Base-by-base conservation (phyloP, 75 land plant species). In the Selaginella moellendorffii region DNA sequence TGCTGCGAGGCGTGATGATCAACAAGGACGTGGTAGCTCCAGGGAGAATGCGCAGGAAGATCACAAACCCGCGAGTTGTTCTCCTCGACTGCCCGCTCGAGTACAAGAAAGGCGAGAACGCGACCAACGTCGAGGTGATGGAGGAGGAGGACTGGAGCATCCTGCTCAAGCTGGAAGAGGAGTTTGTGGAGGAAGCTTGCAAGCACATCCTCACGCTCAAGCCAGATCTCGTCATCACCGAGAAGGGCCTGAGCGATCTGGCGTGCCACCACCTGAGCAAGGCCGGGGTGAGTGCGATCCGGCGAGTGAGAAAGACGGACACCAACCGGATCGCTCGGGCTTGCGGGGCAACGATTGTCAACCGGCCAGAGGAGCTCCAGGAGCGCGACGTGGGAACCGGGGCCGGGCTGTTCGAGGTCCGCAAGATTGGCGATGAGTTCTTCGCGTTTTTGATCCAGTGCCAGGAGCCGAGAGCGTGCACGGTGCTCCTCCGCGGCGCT, bases 11-110 rank as follows among this genome's bases (percentile, higher is more conserved):
- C 23, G 97, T 91, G 23, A 91, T 91, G 97, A 31, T 91, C 54
- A 91, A 85, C 76, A 91, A 91, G 67, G 97, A 91, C 79, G 86
- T 88, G 54, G 80, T 91, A 58, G 83, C 95, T 12, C 97, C 97
- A 54, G 89, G 95, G 9, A 91, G 88, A 69, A 91, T 91, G 97
- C 82, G 81, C 64, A 74, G 97, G 31, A 85, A 70, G 71, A 91
- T 91, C 26, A 42, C 83, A 19, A 88, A 88, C 56, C 97, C 97
- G 0, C 74, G 97, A 2, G 88, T 91, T 54, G 77, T 91, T 65
- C 86, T 91, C 60, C 81, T 91, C 54, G 95, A 91, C 67, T 85
- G 79, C 27, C 97, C 97, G 2, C 84, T 91, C 30, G 97, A 91
- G 71, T 91, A 91, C 65, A 91, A 91, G 66, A 91, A 91, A 69